Conservation (phyloP, 2,329 filamentous ascomycete species). For the Aspergillus sp. region DNA sequence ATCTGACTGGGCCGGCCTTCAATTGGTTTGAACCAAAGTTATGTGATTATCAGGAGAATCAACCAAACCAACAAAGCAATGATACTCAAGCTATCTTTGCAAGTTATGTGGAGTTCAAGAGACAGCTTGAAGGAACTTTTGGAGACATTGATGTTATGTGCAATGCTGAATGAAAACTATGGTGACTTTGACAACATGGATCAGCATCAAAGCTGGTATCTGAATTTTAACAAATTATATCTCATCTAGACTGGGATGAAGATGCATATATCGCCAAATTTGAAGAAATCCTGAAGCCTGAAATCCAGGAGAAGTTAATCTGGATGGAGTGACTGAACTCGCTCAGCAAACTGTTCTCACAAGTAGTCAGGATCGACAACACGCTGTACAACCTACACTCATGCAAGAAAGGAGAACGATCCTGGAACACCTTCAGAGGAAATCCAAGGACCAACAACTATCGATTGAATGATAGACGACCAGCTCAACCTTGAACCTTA, state of each 20-base stretch:
- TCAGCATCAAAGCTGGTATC: background rate
- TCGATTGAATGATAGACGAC: background rate
- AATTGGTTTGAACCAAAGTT: background rate
- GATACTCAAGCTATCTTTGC: no score
- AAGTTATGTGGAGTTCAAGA: no score
- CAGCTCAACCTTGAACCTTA: background rate
- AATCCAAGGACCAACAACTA: background rate
- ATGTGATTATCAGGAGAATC: background rate
- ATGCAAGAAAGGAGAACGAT: background rate
- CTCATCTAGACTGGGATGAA: slow-evolving; percentile 2
- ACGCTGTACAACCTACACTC: background rate
- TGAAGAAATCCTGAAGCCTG: slow-evolving; percentile 1
- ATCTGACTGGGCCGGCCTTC: background rate
- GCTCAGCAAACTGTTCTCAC: background rate
- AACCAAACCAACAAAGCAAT: no score
- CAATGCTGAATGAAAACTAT: background rate
- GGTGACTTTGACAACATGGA: background rate
- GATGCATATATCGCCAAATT: slow-evolving; percentile 1
- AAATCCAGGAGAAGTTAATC: slow-evolving; percentile 5
- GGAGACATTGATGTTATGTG: slow-evolving; percentile 1
- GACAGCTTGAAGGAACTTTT: background rate
- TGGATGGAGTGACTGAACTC: background rate
- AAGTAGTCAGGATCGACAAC: slow-evolving; percentile 1
- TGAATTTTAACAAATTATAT: slow-evolving; percentile 4
- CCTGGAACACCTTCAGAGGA: background rate